Evolutionary conservation across 108 stramenopile species (phyloP), one percentile per base, ranked within the genome.

Genomic region (Nitzschia sp.): DNA sequence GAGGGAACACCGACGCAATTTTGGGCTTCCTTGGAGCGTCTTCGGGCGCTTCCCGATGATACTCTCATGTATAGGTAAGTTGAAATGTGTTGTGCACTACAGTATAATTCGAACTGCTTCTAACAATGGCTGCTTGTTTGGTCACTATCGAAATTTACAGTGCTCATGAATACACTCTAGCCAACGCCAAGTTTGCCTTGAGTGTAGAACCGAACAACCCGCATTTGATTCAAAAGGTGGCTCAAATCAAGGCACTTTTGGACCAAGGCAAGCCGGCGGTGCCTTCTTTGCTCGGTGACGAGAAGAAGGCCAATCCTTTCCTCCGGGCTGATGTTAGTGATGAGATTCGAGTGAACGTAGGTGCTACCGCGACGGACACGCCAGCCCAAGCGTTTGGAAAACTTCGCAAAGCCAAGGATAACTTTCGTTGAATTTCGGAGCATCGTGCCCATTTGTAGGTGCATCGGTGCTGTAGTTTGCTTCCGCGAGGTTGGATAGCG

Each of bases 111-210:
- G 29, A 34, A 34, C 29, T 34, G 5, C 1, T n/a, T 50, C 25
- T 54, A 9, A 24, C 53, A 22, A 22, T 12, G 7, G 53, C 25
- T 24, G 11, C 3, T 17, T 54, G 20, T 17, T 1, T 54, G 53
- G 25, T 6, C 5, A 50, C 48, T 3, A 56, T 60, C 43, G 43
- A 54, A 58, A n/a, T 70, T 20, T 38, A 48, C 51, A 79, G 82
- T 66, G 91, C 89, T 29, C 94, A 95, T 54, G 94, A 95, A 72
- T 95, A 95, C 41, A 93, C 92, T 2, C 70, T 70, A 63, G 61
- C 75, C 39, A 95, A 95, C 72, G 91, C 85, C 3, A 80, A 78
- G 41, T 92, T 85, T 61, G 91, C 91, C 7, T 52, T 87, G 67
- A 81, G 73, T 55, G 80, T 89, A 6, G 94, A 95, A 62, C 91